A percentile compares a stretch with the other conserved stretches of the same genome.
phyloP scores from a whole-genome alignment of 306 rosid species.

The Hippophae rhamnoides region DNA sequence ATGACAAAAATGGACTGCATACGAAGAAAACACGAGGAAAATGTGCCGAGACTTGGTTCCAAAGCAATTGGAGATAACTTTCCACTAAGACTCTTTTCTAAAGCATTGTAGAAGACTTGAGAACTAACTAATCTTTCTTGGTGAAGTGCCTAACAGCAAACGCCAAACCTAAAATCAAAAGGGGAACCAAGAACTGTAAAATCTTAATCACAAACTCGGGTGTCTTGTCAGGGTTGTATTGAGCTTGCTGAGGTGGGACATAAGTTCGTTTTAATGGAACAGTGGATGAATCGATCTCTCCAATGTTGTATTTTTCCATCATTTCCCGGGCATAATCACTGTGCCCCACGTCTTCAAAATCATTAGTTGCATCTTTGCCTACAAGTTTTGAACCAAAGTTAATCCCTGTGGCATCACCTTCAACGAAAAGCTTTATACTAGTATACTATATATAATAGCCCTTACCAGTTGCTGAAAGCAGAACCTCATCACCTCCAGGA shows the following conservation, averaged over 20 bases:
- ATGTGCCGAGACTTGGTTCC: too few relatives aligned
- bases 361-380: conserved; percentile 93
- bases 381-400: conserved; percentile 15
- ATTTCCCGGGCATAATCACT: conserved; percentile 82
- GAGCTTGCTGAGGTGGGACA: conserved; percentile 47
- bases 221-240: conserved; percentile 57
- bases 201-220: conserved; percentile 74
- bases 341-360: conserved; percentile 97
- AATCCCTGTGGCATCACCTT: not conserved
- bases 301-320: conserved; percentile 81
- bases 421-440: not conserved
- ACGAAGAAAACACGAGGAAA: too few relatives aligned
- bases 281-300: conserved; percentile 63
- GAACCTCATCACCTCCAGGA: conserved; percentile 94
- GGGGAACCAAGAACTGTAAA: conserved; percentile 81
- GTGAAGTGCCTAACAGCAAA: conserved; percentile 75
- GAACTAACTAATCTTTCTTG: conserved; percentile 47
- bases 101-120: not conserved
- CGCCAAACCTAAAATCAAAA: conserved; percentile 81
- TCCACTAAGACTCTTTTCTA: conserved; percentile 6
- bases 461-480: conserved; percentile 76
- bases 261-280: conserved; percentile 43
- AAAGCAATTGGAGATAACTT: too few relatives aligned
- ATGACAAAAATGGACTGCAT: too few relatives aligned
- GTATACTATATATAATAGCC: not conserved